Percentiles rank a stretch among this genome's conserved stretches.
These are phyloP conservation scores for Solanum paucissectum DNA, from an alignment of 257 asterid species.

Conservation along the genomic window DNA sequence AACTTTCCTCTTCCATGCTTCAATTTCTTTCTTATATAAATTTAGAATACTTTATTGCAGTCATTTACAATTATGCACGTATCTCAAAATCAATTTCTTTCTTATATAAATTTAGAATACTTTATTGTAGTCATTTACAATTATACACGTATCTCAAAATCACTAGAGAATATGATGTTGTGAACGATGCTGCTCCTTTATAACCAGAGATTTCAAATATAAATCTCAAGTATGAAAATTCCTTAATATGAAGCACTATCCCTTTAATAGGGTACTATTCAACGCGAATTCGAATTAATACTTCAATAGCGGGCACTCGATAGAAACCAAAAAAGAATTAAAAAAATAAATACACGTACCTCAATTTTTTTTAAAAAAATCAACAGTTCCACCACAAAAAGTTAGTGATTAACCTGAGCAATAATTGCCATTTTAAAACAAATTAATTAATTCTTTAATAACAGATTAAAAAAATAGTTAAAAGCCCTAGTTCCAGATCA, in stretches of 20 bases:
- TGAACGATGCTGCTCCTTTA: too few species aligned
- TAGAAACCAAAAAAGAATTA: too few species aligned
- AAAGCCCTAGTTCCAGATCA: background rate
- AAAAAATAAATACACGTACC: background rate
- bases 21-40: background rate
- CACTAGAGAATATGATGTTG: too few species aligned
- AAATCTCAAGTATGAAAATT: too few species aligned
- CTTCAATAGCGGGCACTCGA: too few species aligned
- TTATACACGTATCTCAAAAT: background rate
- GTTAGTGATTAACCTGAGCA: background rate
- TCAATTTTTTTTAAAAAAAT: background rate
- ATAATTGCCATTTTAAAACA: background rate
- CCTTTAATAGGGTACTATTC: too few species aligned
- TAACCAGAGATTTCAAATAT: too few species aligned
- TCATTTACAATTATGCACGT: background rate
- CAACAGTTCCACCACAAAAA: background rate
- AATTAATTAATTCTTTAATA: background rate
- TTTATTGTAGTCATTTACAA: background rate
- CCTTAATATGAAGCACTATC: too few species aligned
- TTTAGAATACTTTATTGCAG: background rate
- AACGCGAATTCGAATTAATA: too few species aligned
- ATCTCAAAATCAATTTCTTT: too few species aligned
- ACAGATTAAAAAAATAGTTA: background rate
- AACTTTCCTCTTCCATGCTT: background rate
- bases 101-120: background rate